Percentiles rank a stretch among this genome's conserved stretches.
Evolutionary conservation across 1,284 basidiomycete genomes (phyloP).

Genomic region (Austroboletus olivaceoglutinosus): DNA sequence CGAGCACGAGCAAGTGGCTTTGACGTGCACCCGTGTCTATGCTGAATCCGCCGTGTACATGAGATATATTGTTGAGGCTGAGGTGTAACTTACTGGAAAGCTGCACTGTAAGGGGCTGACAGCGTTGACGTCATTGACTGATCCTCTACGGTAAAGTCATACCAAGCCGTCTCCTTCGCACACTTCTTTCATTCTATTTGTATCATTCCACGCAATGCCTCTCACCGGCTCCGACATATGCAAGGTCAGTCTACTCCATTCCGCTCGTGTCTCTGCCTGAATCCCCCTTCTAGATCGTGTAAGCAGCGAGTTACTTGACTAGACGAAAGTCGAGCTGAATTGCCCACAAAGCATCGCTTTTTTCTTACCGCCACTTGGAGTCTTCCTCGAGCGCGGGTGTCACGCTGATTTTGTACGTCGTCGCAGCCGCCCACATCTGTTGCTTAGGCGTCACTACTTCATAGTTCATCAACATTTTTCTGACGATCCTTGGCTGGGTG

Average conservation of each 20-base stretch:
- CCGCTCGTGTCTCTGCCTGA: not conserved
- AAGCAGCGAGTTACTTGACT: slow-evolving; percentile 8
- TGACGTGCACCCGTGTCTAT: too few species aligned
- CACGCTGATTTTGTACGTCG: slow-evolving; percentile 59
- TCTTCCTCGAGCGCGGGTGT: slow-evolving; percentile 78
- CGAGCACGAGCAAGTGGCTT: too few species aligned
- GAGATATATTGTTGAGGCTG: too few species aligned
- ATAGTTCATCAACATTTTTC: slow-evolving; percentile 66
- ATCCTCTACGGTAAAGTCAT: slow-evolving; percentile 13
- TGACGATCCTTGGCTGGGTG: slow-evolving; percentile 73
- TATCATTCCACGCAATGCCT: slow-evolving; percentile 47
- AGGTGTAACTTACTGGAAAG: too few species aligned
- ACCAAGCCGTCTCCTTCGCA: not conserved
- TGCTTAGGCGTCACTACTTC: not conserved
- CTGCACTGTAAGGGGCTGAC: not conserved
- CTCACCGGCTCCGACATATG: slow-evolving; percentile 71
- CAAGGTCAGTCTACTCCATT: slow-evolving; percentile 47
- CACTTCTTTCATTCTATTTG: not conserved
- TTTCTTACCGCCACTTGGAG: slow-evolving; percentile 74
- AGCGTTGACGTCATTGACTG: not conserved
- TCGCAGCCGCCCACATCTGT: not conserved
- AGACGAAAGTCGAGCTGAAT: slow-evolving; percentile 11
- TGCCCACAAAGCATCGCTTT: slow-evolving; percentile 53
- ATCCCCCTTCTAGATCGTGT: slow-evolving; percentile 34
- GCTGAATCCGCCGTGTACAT: too few species aligned